Percentiles rank a stretch among this genome's conserved stretches.
These are phyloP conservation scores for Allantophomopsis lycopodina DNA, from an alignment of 2,329 filamentous ascomycete genomes.

Conservation along the genomic window DNA sequence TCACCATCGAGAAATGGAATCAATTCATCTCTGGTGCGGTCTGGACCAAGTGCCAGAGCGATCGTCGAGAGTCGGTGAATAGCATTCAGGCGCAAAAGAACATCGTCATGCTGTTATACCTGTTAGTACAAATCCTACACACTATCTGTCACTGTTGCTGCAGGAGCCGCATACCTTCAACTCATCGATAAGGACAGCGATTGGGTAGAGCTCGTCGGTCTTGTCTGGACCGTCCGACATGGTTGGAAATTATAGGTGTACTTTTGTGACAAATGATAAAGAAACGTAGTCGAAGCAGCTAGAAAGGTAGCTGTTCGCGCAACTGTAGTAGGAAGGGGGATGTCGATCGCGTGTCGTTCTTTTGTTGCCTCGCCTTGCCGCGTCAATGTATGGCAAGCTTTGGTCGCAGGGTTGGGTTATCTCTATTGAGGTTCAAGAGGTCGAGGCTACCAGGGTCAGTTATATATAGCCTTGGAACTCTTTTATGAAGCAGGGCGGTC, in stretches of 20 bases:
- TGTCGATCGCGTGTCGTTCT: too few species aligned
- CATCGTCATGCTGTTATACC: constrained; percentile 76
- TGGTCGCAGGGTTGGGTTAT: too few species aligned
- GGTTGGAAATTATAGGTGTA: too few species aligned
- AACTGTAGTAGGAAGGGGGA: too few species aligned
- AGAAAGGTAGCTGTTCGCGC: too few species aligned
- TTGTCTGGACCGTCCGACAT: constrained; percentile 86
- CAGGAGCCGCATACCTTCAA: constrained; percentile 58
- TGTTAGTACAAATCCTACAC: constrained; percentile 7
- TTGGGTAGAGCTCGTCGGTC: constrained; percentile 98
- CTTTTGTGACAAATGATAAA: constrained; percentile 26
- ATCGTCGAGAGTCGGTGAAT: constrained; percentile 98
- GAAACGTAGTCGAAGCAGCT: constrained; percentile 3
- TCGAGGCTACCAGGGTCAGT: too few species aligned
- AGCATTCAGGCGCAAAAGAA: constrained; percentile 92
- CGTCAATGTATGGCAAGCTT: too few species aligned
- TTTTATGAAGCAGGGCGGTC: too few species aligned
- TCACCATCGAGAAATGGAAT: constrained; percentile 97
- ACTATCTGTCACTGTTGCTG: neutral
- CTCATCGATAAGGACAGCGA: constrained; percentile 98
- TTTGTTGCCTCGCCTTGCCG: too few species aligned
- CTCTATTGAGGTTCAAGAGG: too few species aligned
- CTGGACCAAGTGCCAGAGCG: constrained; percentile 85
- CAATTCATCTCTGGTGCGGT: constrained; percentile 94
- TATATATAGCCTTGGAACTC: too few species aligned